Percentiles rank a stretch among this genome's conserved stretches.
Evolutionary conservation across 1,139 yeast species (phyloP).

Genomic region (Tardiomyces depauwii): DNA sequence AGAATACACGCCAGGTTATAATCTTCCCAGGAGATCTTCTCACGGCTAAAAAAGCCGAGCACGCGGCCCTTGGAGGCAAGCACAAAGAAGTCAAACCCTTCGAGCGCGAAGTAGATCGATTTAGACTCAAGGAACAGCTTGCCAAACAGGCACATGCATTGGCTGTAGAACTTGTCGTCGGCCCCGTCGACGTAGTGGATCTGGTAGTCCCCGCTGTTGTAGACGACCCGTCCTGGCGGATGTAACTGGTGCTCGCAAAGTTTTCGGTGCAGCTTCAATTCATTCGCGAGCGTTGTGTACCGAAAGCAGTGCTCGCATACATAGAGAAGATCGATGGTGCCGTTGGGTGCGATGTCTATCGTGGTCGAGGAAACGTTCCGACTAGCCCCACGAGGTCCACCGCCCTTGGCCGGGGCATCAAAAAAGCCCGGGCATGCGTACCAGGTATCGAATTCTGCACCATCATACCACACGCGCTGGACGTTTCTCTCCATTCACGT

Average conservation of each 20-base stretch:
- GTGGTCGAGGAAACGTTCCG: background rate
- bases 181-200: constrained; percentile 61
- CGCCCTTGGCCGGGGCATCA: constrained; percentile 20
- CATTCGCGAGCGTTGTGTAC: constrained; percentile 40
- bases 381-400: constrained; percentile 14
- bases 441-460: constrained; percentile 63
- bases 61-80: constrained; percentile 33
- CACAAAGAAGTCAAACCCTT: constrained; percentile 69
- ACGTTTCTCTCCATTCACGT: constrained; percentile 36
- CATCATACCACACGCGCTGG: constrained; percentile 52
- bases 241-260: constrained; percentile 36
- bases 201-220: constrained; percentile 44
- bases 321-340: constrained; percentile 2
- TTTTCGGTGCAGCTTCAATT: constrained; percentile 20
- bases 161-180: constrained; percentile 55
- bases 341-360: background rate
- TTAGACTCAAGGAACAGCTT: constrained; percentile 86
- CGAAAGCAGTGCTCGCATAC: constrained; percentile 79
- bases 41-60: constrained; percentile 91
- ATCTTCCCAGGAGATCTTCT: constrained; percentile 68
- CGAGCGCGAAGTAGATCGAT: constrained; percentile 72
- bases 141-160: constrained; percentile 73
- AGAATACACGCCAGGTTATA: constrained; percentile 87
- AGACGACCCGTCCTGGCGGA: constrained; percentile 59
- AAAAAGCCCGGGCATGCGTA: constrained; percentile 78